phyloP scores from a whole-genome alignment of 208 protist genomes.

The Acanthamoeba divionensis region DNA sequence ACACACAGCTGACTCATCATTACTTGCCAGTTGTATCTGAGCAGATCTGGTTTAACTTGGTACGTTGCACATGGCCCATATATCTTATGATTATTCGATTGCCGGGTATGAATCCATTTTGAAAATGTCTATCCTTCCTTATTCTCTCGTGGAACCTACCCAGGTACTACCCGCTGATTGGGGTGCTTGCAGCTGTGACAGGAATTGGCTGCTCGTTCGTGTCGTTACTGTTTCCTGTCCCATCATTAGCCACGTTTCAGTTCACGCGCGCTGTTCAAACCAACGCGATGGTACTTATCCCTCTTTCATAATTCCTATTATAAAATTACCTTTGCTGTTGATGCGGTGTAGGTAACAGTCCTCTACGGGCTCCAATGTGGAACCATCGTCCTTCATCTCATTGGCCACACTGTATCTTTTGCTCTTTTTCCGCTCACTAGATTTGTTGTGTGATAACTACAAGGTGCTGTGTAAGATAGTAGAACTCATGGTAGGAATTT shows the following conservation, averaged over 20 bases:
- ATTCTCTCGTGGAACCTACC: background rate
- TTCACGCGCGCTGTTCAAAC: conserved; percentile 8
- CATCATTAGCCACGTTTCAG: background rate
- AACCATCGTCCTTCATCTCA: too few relatives aligned
- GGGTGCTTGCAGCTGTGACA: background rate
- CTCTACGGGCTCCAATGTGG: too few relatives aligned
- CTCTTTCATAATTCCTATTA: too few relatives aligned
- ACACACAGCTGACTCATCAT: too few relatives aligned
- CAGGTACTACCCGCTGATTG: conserved; percentile 23
- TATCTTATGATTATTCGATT: background rate
- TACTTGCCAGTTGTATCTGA: background rate
- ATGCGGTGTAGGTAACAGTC: too few relatives aligned
- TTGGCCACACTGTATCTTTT: too few relatives aligned
- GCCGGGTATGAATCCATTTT: background rate
- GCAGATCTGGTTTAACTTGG: background rate
- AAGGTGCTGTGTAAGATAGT: conserved; percentile 2
- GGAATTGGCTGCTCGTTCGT: background rate
- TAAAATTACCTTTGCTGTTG: too few relatives aligned
- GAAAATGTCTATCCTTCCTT: too few relatives aligned
- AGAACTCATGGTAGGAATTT: background rate
- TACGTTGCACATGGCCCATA: background rate
- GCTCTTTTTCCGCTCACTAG: too few relatives aligned
- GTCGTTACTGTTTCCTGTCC: background rate
- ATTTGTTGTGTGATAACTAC: too few relatives aligned
- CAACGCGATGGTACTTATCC: background rate